Evolutionary conservation across 148 eudicot species (phyloP).

Genomic region (Cornus controversa): DNA sequence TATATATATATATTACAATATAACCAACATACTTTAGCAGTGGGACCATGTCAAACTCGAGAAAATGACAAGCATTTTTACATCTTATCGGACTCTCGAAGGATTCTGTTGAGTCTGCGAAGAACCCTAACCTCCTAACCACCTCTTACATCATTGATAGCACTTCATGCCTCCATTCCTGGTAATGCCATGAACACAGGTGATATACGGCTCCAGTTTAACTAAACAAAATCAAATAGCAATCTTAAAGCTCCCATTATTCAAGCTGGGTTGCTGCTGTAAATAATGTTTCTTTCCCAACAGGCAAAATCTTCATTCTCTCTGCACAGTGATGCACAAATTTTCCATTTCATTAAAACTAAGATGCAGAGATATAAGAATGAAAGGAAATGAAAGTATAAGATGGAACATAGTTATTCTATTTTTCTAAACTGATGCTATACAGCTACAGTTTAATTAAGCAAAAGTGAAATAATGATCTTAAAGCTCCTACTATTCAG

Average conservation of each 20-base stretch:
- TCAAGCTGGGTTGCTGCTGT: conserved; percentile 60
- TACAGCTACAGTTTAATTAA: neutral
- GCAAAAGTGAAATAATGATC: neutral
- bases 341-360: neutral
- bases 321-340: conserved; percentile 40
- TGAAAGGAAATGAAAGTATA: neutral
- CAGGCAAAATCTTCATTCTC: conserved; percentile 42
- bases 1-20: too few relatives aligned
- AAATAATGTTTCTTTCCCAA: conserved; percentile 74
- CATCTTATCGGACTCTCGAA: too few relatives aligned
- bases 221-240: neutral
- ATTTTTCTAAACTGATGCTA: neutral
- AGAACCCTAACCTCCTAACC: too few relatives aligned
- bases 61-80: too few relatives aligned
- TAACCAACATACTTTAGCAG: too few relatives aligned
- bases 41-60: too few relatives aligned
- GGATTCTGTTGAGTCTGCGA: too few relatives aligned
- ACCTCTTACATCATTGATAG: too few relatives aligned
- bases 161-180: too few relatives aligned
- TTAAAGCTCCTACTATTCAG: conserved; percentile 28
- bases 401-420: neutral
- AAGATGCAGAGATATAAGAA: neutral
- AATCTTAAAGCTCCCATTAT: conserved; percentile 20
- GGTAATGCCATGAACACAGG: neutral
- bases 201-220: neutral